Conservation (phyloP, 768 basidiomycete species). For the Lentinula edodes region DNA sequence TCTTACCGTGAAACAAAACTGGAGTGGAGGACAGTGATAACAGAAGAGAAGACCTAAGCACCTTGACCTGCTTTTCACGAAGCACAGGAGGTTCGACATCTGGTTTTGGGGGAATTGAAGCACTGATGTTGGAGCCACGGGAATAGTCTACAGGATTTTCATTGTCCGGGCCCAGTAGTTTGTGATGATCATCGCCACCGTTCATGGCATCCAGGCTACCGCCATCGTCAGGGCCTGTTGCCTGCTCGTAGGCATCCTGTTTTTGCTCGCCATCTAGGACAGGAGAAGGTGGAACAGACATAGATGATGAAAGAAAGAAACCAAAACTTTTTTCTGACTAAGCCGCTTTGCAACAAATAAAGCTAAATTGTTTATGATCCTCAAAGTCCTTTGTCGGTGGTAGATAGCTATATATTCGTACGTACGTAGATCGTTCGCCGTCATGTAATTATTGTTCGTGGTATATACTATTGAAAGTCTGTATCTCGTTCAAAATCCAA, state of each 20-base stretch:
- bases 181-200: slow-evolving; percentile 29
- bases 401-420: neutral
- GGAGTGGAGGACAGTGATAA: slow-evolving; percentile 10
- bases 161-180: neutral
- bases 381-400: neutral
- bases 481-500: neutral
- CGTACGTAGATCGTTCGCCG: neutral
- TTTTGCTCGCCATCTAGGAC: neutral
- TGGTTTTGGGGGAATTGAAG: slow-evolving; percentile 6
- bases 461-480: neutral
- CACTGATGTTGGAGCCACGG: slow-evolving; percentile 35
- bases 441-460: neutral
- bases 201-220: slow-evolving; percentile 17
- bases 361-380: too few relatives aligned
- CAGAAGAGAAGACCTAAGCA: slow-evolving; percentile 62
- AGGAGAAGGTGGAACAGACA: neutral
- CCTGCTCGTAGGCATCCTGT: slow-evolving; percentile 26
- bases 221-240: slow-evolving; percentile 36
- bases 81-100: slow-evolving; percentile 3
- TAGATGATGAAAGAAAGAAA: neutral
- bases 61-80: slow-evolving; percentile 81
- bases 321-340: neutral
- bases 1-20: slow-evolving; percentile 10
- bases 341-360: neutral
- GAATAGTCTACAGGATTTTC: slow-evolving; percentile 31